phyloP scores from a whole-genome alignment of 2,329 filamentous ascomycete species.

The Xylaria digitata region DNA sequence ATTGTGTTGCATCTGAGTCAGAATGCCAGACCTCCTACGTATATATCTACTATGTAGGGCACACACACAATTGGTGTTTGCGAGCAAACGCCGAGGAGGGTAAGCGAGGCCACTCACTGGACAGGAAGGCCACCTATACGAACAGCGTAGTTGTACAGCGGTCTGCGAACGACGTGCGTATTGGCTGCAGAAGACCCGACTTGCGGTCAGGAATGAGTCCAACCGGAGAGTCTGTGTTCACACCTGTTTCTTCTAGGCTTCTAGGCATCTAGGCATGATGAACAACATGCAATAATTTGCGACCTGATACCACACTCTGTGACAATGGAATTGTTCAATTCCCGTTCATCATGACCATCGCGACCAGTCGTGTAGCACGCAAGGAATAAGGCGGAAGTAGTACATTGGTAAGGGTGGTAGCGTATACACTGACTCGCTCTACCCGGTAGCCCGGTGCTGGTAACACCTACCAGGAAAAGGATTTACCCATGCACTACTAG shows the following conservation, averaged over 20 bases:
- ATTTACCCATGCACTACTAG: constrained; percentile 27
- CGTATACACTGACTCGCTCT: constrained; percentile 18
- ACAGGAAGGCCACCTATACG: constrained; percentile 43
- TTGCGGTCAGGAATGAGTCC: constrained; percentile 45
- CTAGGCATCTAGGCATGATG: constrained; percentile 18
- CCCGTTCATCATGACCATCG: constrained; percentile 8
- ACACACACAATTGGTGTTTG: constrained; percentile 8
- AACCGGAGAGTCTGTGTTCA: constrained; percentile 15
- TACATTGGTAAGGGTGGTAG: constrained; percentile 2
- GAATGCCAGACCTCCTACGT: constrained; percentile 29
- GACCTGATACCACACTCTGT: constrained; percentile 20
- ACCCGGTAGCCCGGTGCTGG: constrained; percentile 32
- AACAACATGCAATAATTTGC: constrained; percentile 30
- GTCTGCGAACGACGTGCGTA: constrained; percentile 42
- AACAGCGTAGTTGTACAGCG: constrained; percentile 40
- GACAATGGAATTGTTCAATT: constrained; percentile 2
- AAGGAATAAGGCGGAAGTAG: constrained; percentile 8
- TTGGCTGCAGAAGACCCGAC: constrained; percentile 43
- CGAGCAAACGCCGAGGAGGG: constrained; percentile 44
- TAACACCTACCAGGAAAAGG: constrained; percentile 29
- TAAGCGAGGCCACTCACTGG: constrained; percentile 31
- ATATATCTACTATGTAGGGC: too few relatives aligned
- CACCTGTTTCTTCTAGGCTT: constrained; percentile 23
- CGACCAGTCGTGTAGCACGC: background rate
- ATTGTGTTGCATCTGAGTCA: constrained; percentile 48